These are phyloP conservation scores for Magnolia kwangsiensis DNA, from an alignment of 164 flowering plant genomes.

Conservation along the genomic window DNA sequence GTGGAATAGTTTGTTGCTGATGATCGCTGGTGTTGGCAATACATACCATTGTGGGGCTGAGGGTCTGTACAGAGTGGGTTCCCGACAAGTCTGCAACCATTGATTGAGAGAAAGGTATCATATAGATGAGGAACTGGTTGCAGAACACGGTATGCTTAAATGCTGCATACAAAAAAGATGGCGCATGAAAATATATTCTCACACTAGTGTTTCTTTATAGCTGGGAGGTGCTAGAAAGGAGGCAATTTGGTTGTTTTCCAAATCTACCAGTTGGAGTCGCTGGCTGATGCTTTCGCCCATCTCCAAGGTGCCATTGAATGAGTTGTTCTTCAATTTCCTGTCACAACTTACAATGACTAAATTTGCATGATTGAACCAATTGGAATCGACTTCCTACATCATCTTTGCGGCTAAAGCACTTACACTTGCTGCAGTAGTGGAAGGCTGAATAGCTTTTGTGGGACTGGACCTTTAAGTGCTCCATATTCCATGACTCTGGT, in stretches of 20 bases:
- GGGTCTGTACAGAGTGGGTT: slow-evolving; percentile 69
- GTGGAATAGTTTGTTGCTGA: slow-evolving; percentile 48
- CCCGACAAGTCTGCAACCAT: slow-evolving; percentile 50
- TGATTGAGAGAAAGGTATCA: not conserved
- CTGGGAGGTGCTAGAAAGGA: slow-evolving; percentile 34
- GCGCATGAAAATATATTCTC: slow-evolving; percentile 16
- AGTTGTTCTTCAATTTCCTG: slow-evolving; percentile 77
- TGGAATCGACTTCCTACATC: not conserved
- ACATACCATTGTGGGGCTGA: slow-evolving; percentile 27
- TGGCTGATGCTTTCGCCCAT: slow-evolving; percentile 62
- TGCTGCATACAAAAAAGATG: slow-evolving; percentile 10
- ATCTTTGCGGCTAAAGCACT: not conserved
- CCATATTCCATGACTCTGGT: slow-evolving; percentile 65
- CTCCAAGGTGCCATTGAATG: slow-evolving; percentile 49
- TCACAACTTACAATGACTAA: slow-evolving; percentile 18
- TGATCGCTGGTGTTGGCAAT: slow-evolving; percentile 51
- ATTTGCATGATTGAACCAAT: slow-evolving; percentile 30
- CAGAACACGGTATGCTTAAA: not conserved
- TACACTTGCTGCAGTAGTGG: slow-evolving; percentile 54
- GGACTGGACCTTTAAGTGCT: slow-evolving; percentile 55
- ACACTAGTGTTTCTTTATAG: slow-evolving; percentile 60
- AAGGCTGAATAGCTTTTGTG: slow-evolving; percentile 51
- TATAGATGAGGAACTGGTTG: not conserved
- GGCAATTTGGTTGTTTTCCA: slow-evolving; percentile 61
- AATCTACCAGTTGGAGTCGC: slow-evolving; percentile 71